phyloP scores from a whole-genome alignment of 305 asterid species.

The Solanum hybrid region DNA sequence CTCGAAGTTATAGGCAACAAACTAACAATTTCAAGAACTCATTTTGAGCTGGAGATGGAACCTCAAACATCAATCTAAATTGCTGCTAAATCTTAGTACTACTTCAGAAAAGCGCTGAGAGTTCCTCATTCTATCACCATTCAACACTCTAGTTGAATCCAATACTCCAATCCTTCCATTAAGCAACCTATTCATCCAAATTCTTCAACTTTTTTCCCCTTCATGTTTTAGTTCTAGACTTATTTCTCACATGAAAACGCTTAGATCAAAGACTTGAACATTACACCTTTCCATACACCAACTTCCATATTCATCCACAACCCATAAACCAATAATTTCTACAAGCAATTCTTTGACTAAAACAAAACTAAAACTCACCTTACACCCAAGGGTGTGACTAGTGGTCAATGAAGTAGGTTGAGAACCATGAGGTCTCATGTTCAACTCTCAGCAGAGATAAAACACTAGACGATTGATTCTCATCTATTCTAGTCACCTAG shows the following conservation, averaged over 20 bases:
- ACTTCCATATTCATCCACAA: not conserved
- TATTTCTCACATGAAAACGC: not conserved
- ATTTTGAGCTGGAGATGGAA: not conserved
- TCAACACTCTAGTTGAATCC: not conserved
- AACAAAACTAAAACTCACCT: not conserved
- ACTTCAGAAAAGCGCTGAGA: fast-evolving
- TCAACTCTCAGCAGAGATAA: not conserved
- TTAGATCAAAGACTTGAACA: not conserved
- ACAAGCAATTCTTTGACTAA: not conserved
- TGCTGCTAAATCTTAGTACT: not conserved
- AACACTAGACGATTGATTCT: not conserved
- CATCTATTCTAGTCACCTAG: not conserved
- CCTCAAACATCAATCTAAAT: not conserved
- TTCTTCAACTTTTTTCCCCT: not conserved
- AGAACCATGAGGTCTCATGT: not conserved
- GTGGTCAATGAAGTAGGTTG: not conserved
- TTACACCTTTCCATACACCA: not conserved
- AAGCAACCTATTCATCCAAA: not conserved
- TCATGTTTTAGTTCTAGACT: not conserved
- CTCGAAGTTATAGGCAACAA: not conserved
- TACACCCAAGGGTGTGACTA: not conserved
- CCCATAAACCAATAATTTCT: not conserved
- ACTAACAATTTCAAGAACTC: not conserved
- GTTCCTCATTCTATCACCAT: not conserved
- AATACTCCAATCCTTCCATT: not conserved